Base-by-base conservation (phyloP, 805 yeast species). In the Cyberlindnera americana region DNA sequence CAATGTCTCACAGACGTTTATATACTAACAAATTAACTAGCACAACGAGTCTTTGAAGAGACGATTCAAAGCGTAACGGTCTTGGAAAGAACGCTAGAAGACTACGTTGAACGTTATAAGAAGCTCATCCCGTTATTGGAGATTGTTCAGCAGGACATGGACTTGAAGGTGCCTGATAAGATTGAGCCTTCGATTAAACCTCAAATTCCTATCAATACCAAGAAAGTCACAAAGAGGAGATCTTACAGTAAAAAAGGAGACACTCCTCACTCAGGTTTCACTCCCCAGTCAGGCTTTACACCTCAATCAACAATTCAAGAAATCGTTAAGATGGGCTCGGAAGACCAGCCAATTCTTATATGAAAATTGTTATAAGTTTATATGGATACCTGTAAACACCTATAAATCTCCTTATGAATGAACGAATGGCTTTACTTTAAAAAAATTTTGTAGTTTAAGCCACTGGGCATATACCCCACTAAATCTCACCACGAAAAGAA, bases 111-210 rank as follows among this genome's bases (percentile, higher is more conserved):
- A 5, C 67, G 73, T 37, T 73, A 70, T 49, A 69, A 67, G 44
- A 66, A 63, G 40, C 60, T 73, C 9, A 54, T 66, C 1, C 77
- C 78, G 3, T 57, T 73, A n/a, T 59, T 73, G 23, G 70, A 69
- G 43, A 53, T 73, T 28, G 67, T 74, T 1, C 72, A 71, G 48
- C 65, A 65, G 28, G 70, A 67, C 29, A 48, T 72, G 45, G 73
- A 69, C 69, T 78, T 47, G 58, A 68, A 49, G 81, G 76, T 43
- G 60, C 87, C 33, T 70, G 75, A 41, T 67, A 67, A 29, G 87
- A 87, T 12, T 87, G 93, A 44, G 87, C 84, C 46, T 75, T 81
- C 61, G 87, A 86, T 33, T 77, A 75, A 62, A 73, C 84, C 51
- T n/a, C n/a, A n/a, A n/a, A n/a, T n/a, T n/a, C n/a, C n/a, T n/a